A percentile compares a stretch with the other conserved stretches of the same genome.
Conservation (phyloP, 2,329 filamentous ascomycete genomes). For the Orbilia quercus region DNA sequence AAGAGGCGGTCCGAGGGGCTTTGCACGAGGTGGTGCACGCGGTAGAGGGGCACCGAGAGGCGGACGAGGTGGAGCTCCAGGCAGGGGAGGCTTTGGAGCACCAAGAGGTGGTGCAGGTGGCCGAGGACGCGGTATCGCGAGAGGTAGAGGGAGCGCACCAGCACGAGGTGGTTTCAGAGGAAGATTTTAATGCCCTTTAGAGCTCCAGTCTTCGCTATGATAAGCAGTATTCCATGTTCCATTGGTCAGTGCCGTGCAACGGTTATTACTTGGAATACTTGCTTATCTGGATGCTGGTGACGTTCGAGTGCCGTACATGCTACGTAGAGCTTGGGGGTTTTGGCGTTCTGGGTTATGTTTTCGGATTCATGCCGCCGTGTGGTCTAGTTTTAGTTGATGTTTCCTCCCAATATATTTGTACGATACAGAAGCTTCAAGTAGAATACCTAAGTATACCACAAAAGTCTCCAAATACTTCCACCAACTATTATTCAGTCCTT, state of each 20-base stretch:
- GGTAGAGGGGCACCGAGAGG: conserved; percentile 52
- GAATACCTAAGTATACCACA: conserved; percentile 49
- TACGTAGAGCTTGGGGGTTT: conserved; percentile 34
- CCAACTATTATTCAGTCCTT: too few relatives aligned
- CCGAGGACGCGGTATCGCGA: conserved; percentile 47
- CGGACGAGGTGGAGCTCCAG: conserved; percentile 36
- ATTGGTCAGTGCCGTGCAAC: not conserved
- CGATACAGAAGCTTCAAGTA: conserved; percentile 47
- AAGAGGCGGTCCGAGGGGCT: conserved; percentile 29
- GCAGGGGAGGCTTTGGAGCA: conserved; percentile 45
- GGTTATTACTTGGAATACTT: not conserved
- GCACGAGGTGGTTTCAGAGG: conserved; percentile 53
- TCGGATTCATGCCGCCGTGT: conserved; percentile 1
- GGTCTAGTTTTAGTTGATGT: conserved; percentile 1
- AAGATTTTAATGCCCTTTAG: conserved; percentile 19
- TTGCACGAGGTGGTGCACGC: conserved; percentile 36
- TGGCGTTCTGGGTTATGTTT: conserved; percentile 43
- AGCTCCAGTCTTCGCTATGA: not conserved
- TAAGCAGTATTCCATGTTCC: too few relatives aligned
- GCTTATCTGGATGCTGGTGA: conserved; percentile 6
- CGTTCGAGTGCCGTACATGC: conserved; percentile 18
- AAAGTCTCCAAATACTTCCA: too few relatives aligned
- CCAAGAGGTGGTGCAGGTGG: conserved; percentile 46
- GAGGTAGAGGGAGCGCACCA: conserved; percentile 53
- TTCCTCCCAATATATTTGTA: conserved; percentile 38